Evolutionary conservation across 441 rosid genomes (phyloP), one percentile per base, ranked within the genome.

Genomic region (Bruguiera hainesii): DNA sequence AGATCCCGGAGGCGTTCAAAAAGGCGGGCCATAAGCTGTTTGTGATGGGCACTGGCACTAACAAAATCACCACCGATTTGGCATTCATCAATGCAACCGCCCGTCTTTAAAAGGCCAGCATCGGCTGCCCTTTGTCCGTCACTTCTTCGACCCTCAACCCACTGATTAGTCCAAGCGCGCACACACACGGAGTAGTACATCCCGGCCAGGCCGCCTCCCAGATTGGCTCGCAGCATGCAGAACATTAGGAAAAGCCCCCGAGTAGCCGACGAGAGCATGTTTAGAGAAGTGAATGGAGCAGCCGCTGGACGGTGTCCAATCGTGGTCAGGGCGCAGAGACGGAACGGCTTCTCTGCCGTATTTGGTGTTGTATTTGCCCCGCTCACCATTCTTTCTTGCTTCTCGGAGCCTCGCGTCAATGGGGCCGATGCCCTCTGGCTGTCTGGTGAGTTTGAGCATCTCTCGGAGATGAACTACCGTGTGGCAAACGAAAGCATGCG

Each of bases 401-500:
- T 90, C 66, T 80, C 93, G 1, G 88, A 82, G 10, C 96, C 96
- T 37, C 90, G 79, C 4, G 85, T 71, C n/a, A 84, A 71, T 51
- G 87, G 84, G 8, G 79, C 80, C 21, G 97, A 93, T 72, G 87
- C 89, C 2, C 76, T 82, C 42, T 93, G 98, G 96, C 83, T 79
- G 53, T 84, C 98, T 0, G 89, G 84, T 6, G 93, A 93, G 63
- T 83, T 84, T 20, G 75, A 86, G 3, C 86, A 79, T 3, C 66
- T 80, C 16, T 82, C 97, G 0, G 98, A 93, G 72, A 84, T 90
- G 80, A 93, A 89, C 65, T 92, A 93, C 76, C 84, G 90, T 50
- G 85, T 93, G 90, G 91, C 87, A 19, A 87, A 82, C 72, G 98
- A 93, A 70, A 85, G 98, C 83, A 81, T 93, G 96, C 90, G 96